These are phyloP conservation scores for Fraxinus pennsylvanica DNA, from an alignment of 257 asterid genomes.

Conservation along the genomic window DNA sequence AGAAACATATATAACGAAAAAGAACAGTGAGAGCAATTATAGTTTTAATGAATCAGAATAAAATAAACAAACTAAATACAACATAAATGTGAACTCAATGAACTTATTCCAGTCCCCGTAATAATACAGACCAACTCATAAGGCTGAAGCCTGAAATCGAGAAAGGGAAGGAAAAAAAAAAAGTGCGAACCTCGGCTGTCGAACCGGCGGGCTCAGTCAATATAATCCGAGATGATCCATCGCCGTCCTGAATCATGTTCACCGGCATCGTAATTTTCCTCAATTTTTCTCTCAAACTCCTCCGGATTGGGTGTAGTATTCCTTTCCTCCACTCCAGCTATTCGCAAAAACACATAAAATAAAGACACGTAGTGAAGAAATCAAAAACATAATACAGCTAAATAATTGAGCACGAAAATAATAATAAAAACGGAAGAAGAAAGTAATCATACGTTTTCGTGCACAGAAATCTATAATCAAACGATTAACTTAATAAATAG, in stretches of 20 bases:
- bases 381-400: constrained; percentile 4
- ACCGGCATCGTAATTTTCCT: constrained; percentile 41
- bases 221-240: constrained; percentile 61
- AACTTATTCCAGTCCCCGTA: neutral
- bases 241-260: constrained; percentile 49
- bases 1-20: neutral
- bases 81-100: too few species aligned
- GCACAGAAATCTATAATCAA: neutral
- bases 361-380: neutral
- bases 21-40: neutral
- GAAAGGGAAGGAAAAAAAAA: neutral
- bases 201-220: constrained; percentile 71
- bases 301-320: constrained; percentile 31
- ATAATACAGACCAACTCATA: too few species aligned
- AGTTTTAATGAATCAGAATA: neutral
- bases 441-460: neutral
- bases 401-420: neutral
- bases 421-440: neutral
- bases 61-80: neutral
- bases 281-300: constrained; percentile 37
- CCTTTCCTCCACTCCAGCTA: constrained; percentile 44
- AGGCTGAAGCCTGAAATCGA: neutral
- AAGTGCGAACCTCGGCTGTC: constrained; percentile 62
- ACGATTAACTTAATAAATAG: constrained; percentile 20
- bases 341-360: constrained; percentile 5